Evolutionary conservation across 805 yeast genomes (phyloP), one percentile per base, ranked within the genome.

Genomic region (Starmerella floris): DNA sequence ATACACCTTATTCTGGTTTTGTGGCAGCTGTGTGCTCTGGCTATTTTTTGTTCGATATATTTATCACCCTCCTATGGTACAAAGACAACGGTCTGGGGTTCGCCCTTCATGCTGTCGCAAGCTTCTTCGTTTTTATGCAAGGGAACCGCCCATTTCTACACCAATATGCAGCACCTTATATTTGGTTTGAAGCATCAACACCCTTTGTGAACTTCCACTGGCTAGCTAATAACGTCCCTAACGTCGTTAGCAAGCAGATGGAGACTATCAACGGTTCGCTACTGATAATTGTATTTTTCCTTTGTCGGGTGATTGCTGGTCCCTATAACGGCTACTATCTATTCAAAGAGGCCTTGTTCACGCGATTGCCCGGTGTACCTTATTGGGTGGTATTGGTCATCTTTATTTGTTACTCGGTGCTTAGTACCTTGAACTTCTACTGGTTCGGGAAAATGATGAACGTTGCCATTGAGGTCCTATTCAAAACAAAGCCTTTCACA

Each of bases 161-260:
- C 61, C 79, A 85, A 39, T 80, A 81, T 76, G 70, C 80, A 21
- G 91, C 94, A 1, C 74, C 78, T 17, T 91, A 87, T 58, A 67
- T 91, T 54, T 59, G 81, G 37, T 91, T 81, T 60, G 98, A 91
- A 63, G 70, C 82, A 33, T 79, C 94, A 36, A 83, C 96, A 1
- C 96, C 97, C 9, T 91, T 91, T 63, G 95, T 91, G 48, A 93
- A 91, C 61, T 59, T 83, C 56, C 83, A 91, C 62, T 91, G 96
- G 95, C 84, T 79, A 59, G 77, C 85, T 25, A 70, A 80, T 22
- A 78, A 82, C 52, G 66, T 85, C 16, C 91, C 95, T 1, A 81
- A 79, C 2, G 61, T 74, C 2, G 68, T 83, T 38, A 76, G 80
- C 33, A 67, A 66, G 23, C 66, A 56, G 51, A 42, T 73, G 5